These are phyloP conservation scores for Lodderomyces orthopsilosis DNA, from an alignment of 1,139 yeast species.

Conservation along the genomic window DNA sequence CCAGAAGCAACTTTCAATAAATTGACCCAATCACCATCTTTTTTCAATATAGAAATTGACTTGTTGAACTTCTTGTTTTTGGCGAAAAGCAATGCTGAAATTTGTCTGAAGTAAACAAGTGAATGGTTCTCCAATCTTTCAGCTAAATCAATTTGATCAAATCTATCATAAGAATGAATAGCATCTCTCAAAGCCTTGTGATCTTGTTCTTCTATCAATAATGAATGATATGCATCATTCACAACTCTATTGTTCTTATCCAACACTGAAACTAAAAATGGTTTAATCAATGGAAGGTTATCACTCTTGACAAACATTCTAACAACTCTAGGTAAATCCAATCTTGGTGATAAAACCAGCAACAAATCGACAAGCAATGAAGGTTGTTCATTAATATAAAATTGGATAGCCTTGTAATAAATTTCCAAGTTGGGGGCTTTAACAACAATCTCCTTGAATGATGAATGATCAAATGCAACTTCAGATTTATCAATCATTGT, in stretches of 20 bases:
- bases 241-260: conserved; percentile 88
- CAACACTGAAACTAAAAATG: conserved; percentile 88
- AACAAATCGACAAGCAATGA: conserved; percentile 83
- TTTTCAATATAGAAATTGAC: conserved; percentile 83
- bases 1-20: conserved; percentile 90
- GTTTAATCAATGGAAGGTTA: conserved; percentile 92
- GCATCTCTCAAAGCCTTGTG: conserved; percentile 84
- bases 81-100: conserved; percentile 90
- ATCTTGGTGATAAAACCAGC: conserved; percentile 81
- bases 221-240: conserved; percentile 91
- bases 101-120: conserved; percentile 88
- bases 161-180: conserved; percentile 87
- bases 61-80: conserved; percentile 92
- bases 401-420: conserved; percentile 94
- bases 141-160: conserved; percentile 89
- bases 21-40: conserved; percentile 92
- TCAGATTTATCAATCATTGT: conserved; percentile 97
- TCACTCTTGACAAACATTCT: conserved; percentile 94
- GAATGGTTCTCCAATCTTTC: conserved; percentile 90
- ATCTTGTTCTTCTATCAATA: conserved; percentile 95
- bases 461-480: conserved; percentile 87
- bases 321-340: conserved; percentile 93
- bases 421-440: conserved; percentile 96
- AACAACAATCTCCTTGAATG: conserved; percentile 91
- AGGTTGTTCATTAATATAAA: conserved; percentile 91